Evolutionary conservation across 192 early-diverging fungal genomes (phyloP), one percentile per base, ranked within the genome.

Genomic region (Coemansia reversa): DNA sequence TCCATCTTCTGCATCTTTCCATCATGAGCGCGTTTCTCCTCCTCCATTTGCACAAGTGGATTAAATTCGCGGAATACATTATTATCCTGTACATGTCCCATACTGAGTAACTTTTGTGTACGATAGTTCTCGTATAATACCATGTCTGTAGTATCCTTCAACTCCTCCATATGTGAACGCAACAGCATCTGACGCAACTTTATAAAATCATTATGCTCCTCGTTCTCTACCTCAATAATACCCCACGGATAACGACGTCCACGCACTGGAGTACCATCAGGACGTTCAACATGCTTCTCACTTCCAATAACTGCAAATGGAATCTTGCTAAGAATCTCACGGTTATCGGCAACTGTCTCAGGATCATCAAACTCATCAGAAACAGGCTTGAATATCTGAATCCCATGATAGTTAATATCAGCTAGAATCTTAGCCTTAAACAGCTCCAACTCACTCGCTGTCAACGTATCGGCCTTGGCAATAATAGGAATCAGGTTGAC

Each of bases 1-100:
- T 99, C 95, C 97, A 99, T 97, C 86, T 97, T 96, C 51, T 89
- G 85, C 83, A 99, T 86, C 84, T 97, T 97, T 65, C 86, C 88
- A 79, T 99, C 94, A 63, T 99, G 97, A 30, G 91, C 83, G 32
- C 86, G 71, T 51, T 89, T 88, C 84, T 99, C 95, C 76, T 96
- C 93, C 65, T 97, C 95, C 61, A 96, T 81, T 81, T 96, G 89
- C 42, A 81, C 72, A 6, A 85, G 76, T 52, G 89, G 89, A 65
- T 92, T 92, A 69, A 87, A 87, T 82, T 92, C 89, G 52, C 87
- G 85, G 83, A 91, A 91, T 14, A 92, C 89, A 50, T 84, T 84
- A 71, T 84, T 84, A 78, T 92, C 91, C 69, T 94, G 91, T 39
- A 88, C 86, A 62, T 89, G 86, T 60, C 92, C 92, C 85, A 97